Conservation (phyloP, 495 filamentous ascomycete genomes). For the Lineolata rhizophorae region DNA sequence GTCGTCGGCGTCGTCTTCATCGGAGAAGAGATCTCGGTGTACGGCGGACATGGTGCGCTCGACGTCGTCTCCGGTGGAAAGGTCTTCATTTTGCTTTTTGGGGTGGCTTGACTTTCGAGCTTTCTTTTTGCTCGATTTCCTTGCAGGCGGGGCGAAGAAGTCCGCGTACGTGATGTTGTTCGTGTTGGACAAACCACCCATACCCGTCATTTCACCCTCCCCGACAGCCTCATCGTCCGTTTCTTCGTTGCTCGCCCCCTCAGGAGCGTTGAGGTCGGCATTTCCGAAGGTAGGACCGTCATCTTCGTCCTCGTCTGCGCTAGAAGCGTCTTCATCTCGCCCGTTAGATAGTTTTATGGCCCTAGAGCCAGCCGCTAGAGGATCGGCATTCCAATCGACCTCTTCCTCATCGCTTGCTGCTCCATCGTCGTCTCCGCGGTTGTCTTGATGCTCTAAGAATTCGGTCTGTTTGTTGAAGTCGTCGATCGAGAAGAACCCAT, state of each 20-base stretch:
- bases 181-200: slow-evolving; percentile 38
- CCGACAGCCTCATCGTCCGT: slow-evolving; percentile 27
- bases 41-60: slow-evolving; percentile 79
- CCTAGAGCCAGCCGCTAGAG: slow-evolving; percentile 16
- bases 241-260: slow-evolving; percentile 31
- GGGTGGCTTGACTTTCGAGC: slow-evolving; percentile 20
- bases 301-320: slow-evolving; percentile 38
- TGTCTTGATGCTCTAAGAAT: slow-evolving; percentile 65
- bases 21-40: slow-evolving; percentile 80
- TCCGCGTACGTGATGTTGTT: slow-evolving; percentile 73
- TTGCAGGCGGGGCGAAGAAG: slow-evolving; percentile 70
- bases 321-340: slow-evolving; percentile 17
- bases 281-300: slow-evolving; percentile 62
- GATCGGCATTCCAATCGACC: slow-evolving; percentile 65
- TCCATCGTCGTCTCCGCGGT: slow-evolving; percentile 37
- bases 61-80: slow-evolving; percentile 26
- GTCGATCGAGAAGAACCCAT: slow-evolving; percentile 96
- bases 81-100: slow-evolving; percentile 14
- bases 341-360: neutral
- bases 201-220: slow-evolving; percentile 27
- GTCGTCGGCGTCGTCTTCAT: slow-evolving; percentile 24
- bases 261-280: slow-evolving; percentile 33
- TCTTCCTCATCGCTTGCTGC: slow-evolving; percentile 53
- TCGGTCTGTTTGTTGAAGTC: slow-evolving; percentile 91
- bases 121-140: slow-evolving; percentile 30